Percentiles rank a stretch among this genome's conserved stretches.
Evolutionary conservation across 2,329 filamentous ascomycete genomes (phyloP).

Genomic region (Lachnellula cervina): DNA sequence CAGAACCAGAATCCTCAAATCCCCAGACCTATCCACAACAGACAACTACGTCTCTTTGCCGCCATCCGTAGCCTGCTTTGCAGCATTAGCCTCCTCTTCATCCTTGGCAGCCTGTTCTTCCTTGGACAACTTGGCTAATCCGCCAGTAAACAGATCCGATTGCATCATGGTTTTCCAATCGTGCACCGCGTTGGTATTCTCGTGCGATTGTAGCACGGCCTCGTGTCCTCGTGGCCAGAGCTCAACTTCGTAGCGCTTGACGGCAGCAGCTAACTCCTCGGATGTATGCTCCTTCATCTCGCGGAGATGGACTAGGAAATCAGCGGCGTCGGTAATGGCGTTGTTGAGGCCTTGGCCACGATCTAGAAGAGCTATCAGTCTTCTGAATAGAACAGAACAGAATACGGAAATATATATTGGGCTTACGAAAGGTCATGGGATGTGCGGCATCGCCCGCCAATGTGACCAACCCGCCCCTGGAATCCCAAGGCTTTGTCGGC

Average conservation of each 20-base stretch:
- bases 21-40: too few species aligned
- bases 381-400: background rate
- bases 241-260: constrained; percentile 40
- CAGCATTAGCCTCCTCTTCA: background rate
- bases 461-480: constrained; percentile 40
- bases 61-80: background rate
- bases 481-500: constrained; percentile 38
- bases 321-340: constrained; percentile 37
- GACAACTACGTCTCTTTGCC: background rate
- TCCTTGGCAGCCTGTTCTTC: background rate
- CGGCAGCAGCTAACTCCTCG: constrained; percentile 29
- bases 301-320: constrained; percentile 18
- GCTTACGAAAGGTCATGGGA: constrained; percentile 44
- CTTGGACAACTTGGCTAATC: constrained; percentile 1
- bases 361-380: constrained; percentile 16
- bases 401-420: background rate
- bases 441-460: constrained; percentile 52
- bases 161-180: constrained; percentile 33
- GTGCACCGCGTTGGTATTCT: constrained; percentile 43
- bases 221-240: constrained; percentile 39
- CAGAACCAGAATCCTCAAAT: too few species aligned
- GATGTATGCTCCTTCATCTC: constrained; percentile 21
- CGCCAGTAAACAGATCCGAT: constrained; percentile 27
- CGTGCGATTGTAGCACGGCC: constrained; percentile 41
- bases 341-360: constrained; percentile 45